phyloP scores from a whole-genome alignment of 441 rosid genomes.

The Aleurites moluccanus region DNA sequence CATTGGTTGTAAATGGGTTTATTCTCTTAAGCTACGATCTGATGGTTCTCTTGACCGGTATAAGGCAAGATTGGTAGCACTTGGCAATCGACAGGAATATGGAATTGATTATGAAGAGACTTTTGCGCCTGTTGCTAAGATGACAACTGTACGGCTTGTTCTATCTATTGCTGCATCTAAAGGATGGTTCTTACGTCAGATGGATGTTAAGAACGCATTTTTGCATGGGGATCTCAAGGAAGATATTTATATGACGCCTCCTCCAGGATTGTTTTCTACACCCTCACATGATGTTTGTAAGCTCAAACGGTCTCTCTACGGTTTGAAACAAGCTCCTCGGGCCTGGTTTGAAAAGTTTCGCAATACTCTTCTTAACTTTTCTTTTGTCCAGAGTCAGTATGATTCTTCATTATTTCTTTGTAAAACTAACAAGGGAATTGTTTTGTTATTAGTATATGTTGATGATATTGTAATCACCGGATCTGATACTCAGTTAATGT shows the following conservation, averaged over 20 bases:
- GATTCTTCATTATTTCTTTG: not conserved
- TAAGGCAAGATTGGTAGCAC: too few species aligned
- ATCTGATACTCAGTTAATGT: too few species aligned
- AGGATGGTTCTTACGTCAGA: too few species aligned
- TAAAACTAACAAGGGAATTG: not conserved
- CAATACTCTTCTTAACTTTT: not conserved
- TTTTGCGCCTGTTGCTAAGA: too few species aligned
- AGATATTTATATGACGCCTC: too few species aligned
- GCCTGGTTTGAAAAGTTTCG: not conserved
- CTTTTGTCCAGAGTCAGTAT: not conserved
- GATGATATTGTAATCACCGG: not conserved
- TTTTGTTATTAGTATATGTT: not conserved
- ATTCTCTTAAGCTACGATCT: not conserved
- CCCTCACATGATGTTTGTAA: not conserved
- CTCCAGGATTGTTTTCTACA: not conserved
- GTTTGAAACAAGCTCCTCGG: not conserved
- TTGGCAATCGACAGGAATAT: too few species aligned
- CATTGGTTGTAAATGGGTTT: not conserved
- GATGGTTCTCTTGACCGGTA: too few species aligned
- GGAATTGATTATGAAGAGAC: too few species aligned
- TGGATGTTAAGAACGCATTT: too few species aligned
- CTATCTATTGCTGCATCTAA: too few species aligned
- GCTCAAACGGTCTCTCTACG: not conserved
- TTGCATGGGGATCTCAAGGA: too few species aligned
- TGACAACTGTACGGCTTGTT: too few species aligned